Evolutionary conservation across 805 yeast species (phyloP), one percentile per base, ranked within the genome.

Genomic region (Myxozyma melibiosi): DNA sequence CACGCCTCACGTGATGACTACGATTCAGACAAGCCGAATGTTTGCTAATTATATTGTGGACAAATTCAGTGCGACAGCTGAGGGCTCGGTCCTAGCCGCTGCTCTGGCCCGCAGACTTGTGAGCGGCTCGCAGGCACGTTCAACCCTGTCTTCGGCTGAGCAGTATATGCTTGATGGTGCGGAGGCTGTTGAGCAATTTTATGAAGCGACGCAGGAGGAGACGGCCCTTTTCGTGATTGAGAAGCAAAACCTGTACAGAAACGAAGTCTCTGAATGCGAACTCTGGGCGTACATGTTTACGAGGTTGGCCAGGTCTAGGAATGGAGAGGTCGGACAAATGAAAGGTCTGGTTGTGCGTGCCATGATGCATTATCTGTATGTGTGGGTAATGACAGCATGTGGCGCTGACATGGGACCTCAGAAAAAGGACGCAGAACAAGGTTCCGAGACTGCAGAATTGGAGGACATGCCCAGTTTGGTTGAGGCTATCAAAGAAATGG

Each of bases 191-290:
- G 41, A 38, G 14, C 70, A 71, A 42, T 64, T 65, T 5, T 49
- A 54, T 13, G 56, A 59, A 1, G 67, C 71, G 5, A 30, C 64
- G 0, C 31, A 55, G 7, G 55, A 61, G 4, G 74, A 70, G 20
- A 70, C 74, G 18, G 73, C 76, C 2, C 68, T 90, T 39, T 90
- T 89, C 69, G 82, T 83, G 4, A 71, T 78, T 5, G 97, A 90
- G 67, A 82, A 81, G 64, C 80, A 78, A 53, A 88, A 89, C 63
- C 78, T 86, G 38, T 88, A 83, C 70, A 75, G 83, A 63, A 82
- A 84, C 66, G 78, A 76, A 13, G 63, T 64, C 7, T 49, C 40
- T n/a, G 54, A 45, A 5, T 57, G 51, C 16, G 53, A 31, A n/a
- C 37, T 39, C 33, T 47, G 55, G 51, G 53, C 54, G 3, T 14